Percentiles rank a stretch among this genome's conserved stretches.
These are phyloP conservation scores for Globisporangium takayamanum DNA, from an alignment of 352 stramenopile species.

Conservation along the genomic window DNA sequence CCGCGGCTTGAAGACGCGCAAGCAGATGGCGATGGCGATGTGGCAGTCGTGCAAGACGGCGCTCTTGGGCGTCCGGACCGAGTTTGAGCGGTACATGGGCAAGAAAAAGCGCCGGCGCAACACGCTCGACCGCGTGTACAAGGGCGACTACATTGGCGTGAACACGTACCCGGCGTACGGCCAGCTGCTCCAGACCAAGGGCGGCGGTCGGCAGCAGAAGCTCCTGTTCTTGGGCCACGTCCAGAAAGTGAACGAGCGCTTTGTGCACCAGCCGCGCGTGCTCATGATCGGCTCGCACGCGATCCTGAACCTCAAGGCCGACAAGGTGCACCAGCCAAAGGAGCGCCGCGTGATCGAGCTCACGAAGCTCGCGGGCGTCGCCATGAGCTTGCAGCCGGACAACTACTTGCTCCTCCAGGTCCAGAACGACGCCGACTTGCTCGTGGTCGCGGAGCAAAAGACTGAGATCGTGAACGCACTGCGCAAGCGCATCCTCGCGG, in stretches of 20 bases:
- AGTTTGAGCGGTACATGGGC: conserved; percentile 79
- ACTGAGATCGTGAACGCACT: conserved; percentile 75
- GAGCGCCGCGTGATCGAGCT: conserved; percentile 70
- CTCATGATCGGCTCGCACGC: conserved; percentile 69
- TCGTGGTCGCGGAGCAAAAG: conserved; percentile 69
- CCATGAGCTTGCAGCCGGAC: conserved; percentile 74
- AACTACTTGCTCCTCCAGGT: conserved; percentile 78
- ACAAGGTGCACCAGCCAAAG: conserved; percentile 81
- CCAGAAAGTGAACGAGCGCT: conserved; percentile 82
- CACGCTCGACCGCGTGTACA: conserved; percentile 66
- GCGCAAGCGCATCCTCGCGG: conserved; percentile 55
- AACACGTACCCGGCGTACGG: conserved; percentile 63
- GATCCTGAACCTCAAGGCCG: conserved; percentile 82
- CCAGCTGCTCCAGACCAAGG: conserved; percentile 53
- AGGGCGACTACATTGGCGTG: conserved; percentile 74
- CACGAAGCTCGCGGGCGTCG: conserved; percentile 42
- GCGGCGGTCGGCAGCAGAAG: conserved; percentile 28
- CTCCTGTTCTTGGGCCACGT: conserved; percentile 66
- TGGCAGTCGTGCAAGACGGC: conserved; percentile 68
- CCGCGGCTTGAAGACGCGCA: conserved; percentile 66
- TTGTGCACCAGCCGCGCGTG: conserved; percentile 68
- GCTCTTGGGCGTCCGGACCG: conserved; percentile 68
- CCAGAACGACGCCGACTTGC: conserved; percentile 67
- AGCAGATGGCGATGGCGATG: conserved; percentile 58
- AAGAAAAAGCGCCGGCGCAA: conserved; percentile 84